phyloP scores from a whole-genome alignment of 1,284 basidiomycete genomes.

The Malassezia restricta region DNA sequence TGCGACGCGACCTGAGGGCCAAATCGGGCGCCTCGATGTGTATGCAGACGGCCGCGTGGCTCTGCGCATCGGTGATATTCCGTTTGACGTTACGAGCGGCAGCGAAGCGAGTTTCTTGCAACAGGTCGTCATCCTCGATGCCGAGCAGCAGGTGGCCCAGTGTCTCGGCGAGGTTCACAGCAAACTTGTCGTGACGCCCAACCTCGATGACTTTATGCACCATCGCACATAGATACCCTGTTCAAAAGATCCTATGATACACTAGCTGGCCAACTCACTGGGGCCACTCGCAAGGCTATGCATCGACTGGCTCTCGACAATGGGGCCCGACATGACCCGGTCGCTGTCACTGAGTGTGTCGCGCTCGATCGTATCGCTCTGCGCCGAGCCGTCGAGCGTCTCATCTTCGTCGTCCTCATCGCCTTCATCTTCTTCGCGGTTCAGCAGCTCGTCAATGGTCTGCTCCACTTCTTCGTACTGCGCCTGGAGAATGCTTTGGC shows the following conservation, averaged over 20 bases:
- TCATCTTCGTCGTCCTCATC: constrained; percentile 36
- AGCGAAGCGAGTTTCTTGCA: constrained; percentile 80
- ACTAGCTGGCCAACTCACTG: neutral
- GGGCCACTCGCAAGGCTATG: constrained; percentile 1
- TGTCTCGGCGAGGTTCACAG: constrained; percentile 75
- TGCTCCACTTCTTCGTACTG: constrained; percentile 94
- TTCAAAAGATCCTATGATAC: neutral
- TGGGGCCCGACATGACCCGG: neutral
- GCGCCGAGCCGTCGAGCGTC: constrained; percentile 4
- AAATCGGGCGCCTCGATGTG: constrained; percentile 34
- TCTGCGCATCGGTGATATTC: constrained; percentile 30
- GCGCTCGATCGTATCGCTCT: constrained; percentile 1
- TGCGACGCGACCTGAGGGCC: constrained; percentile 19
- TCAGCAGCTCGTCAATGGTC: constrained; percentile 56
- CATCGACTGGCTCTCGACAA: constrained; percentile 10
- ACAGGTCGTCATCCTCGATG: constrained; percentile 67
- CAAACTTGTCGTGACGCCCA: constrained; percentile 71
- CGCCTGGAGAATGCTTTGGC: constrained; percentile 90
- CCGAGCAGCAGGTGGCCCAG: constrained; percentile 53
- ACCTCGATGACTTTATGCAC: constrained; percentile 62
- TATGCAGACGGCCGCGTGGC: constrained; percentile 36
- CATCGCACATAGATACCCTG: neutral
- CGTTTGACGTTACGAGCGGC: constrained; percentile 61
- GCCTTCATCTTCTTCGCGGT: constrained; percentile 41
- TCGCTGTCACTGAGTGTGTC: constrained; percentile 14